Base-by-base conservation (phyloP, 2,329 filamentous ascomycete species). In the Colletotrichum simmondsii region DNA sequence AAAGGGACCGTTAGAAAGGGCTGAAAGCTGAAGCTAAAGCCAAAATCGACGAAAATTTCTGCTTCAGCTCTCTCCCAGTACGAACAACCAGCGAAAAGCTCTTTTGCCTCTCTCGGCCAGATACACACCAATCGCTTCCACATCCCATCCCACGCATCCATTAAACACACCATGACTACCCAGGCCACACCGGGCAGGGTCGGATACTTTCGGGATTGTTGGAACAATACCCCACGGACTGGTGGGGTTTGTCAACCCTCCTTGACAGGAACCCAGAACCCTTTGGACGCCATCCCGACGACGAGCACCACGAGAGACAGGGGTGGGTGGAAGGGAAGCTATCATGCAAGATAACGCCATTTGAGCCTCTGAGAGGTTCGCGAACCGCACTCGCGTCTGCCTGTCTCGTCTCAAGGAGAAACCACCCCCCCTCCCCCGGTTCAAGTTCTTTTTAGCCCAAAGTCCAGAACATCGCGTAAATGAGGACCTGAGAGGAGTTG, bases 281-380 rank as follows among this genome's bases (percentile, higher is more conserved):
- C 54, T 72, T 60, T 37, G 54, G 60, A 63, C 60, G 60, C 28
- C 37, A 30, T 70, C 54, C 19, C 35, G 60, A 65, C 35, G 60
- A 65, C 24, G 30, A 32, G 30, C 30, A 37, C 14, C 37, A 42
- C 37, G 14, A 42, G 37, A 42, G 56, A n/a, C 42, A 49, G 19
- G 42, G 16, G 16, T 8, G 42, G 42, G 19, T n/a, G 42, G 42
- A n/a, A n/a, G 30, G 28, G 12, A 24, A 7, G 58, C 30, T 69
- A 54, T 69, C 54, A 69, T 72, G 71, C 71, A 57, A 70, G 71
- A 70, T 72, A 72, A 71, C 71, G 56, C 54, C 66, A 61, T 60
- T 49, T 68, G 65, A 64, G 56, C 65, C 54, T 69, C 60, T 72
- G 53, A 46, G 30, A 35, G 58, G 26, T 63, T 65, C 42, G 46